Evolutionary conservation across 2,329 filamentous ascomycete species (phyloP), one percentile per base, ranked within the genome.

Genomic region (Trichoderma lentiforme): DNA sequence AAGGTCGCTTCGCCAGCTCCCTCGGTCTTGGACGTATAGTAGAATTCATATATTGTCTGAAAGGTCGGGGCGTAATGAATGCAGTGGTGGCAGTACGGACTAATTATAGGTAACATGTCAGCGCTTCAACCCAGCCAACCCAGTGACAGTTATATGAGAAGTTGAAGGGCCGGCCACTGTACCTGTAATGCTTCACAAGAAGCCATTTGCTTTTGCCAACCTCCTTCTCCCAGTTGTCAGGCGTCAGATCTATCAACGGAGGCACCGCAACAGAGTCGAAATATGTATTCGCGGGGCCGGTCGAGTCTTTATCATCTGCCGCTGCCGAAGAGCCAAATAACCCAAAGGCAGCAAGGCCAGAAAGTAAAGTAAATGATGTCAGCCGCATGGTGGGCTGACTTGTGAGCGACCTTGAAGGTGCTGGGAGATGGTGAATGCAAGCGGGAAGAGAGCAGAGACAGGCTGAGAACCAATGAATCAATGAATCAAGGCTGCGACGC

Each of bases 31-130:
- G 93, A 96, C 47, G 95, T 98, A 84, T 93, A 85, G 84, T 98
- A 99, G 82, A 91, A 98, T 83, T 99, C 96, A 86, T 98, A 97
- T 15, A 95, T 82, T 6, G 95, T 98, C 82, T 98, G 94, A 86
- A 90, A 98, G 65, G 89, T 91, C 8, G 96, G 96, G 67, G 93
- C 94, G 78, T 94, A 93, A 64, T 87, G 85, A 80, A 87, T 87
- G 84, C 95, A 98, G 81, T 97, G 94, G 61, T 86, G 87, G 81
- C 88, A 90, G 75, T 84, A 89, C 12, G 88, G 88, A 76, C 88
- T 90, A 72, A 8, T 34, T 78, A 77, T 80, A 63, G 57, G 73
- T 74, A 34, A 78, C 56, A 34, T 3, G 72, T 76, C 71, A 79
- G 80, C 66, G 79, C 66, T 57, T 24, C 28, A 34, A 66, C 24